phyloP scores from a whole-genome alignment of 2,329 filamentous ascomycete species.

The Botrytis porri region DNA sequence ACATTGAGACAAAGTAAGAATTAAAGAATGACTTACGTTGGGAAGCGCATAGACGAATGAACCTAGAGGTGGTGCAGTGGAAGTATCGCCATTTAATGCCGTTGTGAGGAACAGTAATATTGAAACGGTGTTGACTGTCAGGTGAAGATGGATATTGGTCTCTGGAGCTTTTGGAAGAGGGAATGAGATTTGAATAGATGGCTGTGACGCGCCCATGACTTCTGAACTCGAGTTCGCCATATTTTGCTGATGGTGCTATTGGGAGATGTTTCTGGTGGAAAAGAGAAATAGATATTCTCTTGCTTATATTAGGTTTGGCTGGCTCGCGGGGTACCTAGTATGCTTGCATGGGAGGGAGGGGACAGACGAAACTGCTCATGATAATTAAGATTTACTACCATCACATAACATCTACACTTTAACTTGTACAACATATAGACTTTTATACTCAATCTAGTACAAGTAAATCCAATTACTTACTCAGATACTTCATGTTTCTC shows the following conservation, averaged over 20 bases:
- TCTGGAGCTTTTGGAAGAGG: constrained; percentile 59
- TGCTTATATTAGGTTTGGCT: not conserved
- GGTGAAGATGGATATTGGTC: constrained; percentile 58
- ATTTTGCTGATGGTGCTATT: not conserved
- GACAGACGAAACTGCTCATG: not conserved
- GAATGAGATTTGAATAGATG: constrained; percentile 50
- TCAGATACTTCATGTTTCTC: not conserved
- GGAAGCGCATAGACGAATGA: constrained; percentile 94
- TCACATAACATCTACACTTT: not conserved
- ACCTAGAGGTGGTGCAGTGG: constrained; percentile 60
- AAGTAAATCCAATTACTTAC: not conserved
- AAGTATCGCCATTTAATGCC: constrained; percentile 51
- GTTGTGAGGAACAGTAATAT: constrained; percentile 62
- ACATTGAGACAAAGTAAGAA: not conserved
- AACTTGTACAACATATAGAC: not conserved
- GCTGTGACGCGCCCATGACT: not conserved
- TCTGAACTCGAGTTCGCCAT: not conserved
- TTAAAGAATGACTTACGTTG: constrained; percentile 57
- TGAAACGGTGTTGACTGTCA: constrained; percentile 57
- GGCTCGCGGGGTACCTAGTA: not conserved
- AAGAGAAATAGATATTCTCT: not conserved
- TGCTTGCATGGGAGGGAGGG: not conserved
- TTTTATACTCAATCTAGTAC: not conserved
- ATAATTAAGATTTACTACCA: not conserved
- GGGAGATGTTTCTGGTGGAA: not conserved